phyloP scores from a whole-genome alignment of 1,139 yeast species.

The Hanseniaspora sp. region DNA sequence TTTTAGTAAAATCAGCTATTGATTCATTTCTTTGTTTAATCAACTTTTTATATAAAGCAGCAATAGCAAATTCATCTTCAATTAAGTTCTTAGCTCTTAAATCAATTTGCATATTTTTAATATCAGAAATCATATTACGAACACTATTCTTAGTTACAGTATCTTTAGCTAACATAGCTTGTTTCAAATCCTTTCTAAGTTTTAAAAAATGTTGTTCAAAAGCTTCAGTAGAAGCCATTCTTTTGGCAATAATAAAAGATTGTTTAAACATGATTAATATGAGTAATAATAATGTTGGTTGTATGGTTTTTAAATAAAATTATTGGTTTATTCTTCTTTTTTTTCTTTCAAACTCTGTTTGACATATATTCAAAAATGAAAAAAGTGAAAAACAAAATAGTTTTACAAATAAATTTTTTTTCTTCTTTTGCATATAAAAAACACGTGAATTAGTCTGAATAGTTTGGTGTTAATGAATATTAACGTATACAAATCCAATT shows the following conservation, averaged over 20 bases:
- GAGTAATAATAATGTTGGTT: no score
- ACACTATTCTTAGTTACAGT: conserved; percentile 41
- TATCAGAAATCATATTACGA: conserved; percentile 44
- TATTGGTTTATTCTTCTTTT: no score
- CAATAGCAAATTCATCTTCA: conserved; percentile 40
- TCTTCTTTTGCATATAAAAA: no score
- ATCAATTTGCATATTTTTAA: conserved; percentile 52
- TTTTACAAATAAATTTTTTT: no score
- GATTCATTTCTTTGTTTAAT: conserved; percentile 46
- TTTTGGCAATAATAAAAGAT: background rate
- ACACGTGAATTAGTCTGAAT: no score
- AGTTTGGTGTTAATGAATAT: no score
- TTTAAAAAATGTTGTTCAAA: conserved; percentile 17
- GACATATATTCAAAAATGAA: no score
- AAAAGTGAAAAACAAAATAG: no score
- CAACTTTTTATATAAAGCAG: conserved; percentile 40
- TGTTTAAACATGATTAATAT: background rate
- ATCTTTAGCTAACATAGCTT: conserved; percentile 38
- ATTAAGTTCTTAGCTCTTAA: conserved; percentile 32
- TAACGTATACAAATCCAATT: no score
- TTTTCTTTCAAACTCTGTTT: no score
- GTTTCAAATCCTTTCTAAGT: conserved; percentile 40
- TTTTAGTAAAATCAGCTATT: conserved; percentile 40
- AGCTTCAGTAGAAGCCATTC: conserved; percentile 13
- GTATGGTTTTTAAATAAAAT: no score